These are phyloP conservation scores for Yamadazyma sp. DNA, from an alignment of 805 yeast genomes.

Conservation along the genomic window DNA sequence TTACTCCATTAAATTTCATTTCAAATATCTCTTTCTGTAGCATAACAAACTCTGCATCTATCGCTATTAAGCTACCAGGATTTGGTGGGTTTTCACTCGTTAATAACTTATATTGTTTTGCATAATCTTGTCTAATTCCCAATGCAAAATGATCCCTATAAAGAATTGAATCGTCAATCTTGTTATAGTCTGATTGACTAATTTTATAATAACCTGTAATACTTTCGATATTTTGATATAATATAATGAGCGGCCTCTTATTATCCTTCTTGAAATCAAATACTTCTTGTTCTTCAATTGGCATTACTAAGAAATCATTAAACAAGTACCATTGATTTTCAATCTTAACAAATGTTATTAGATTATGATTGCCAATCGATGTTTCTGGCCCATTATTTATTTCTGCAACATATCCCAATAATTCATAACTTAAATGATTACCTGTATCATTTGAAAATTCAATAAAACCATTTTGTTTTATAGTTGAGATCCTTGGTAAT, in stretches of 20 bases:
- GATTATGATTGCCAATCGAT: slow-evolving; percentile 46
- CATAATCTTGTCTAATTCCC: slow-evolving; percentile 55
- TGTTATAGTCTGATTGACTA: slow-evolving; percentile 26
- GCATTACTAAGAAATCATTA: slow-evolving; percentile 86
- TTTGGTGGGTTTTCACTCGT: slow-evolving; percentile 68
- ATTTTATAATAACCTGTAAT: slow-evolving; percentile 34
- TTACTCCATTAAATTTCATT: slow-evolving; percentile 67
- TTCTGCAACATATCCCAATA: slow-evolving; percentile 69
- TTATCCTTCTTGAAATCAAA: slow-evolving; percentile 68
- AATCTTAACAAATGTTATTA: slow-evolving; percentile 57
- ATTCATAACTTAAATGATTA: slow-evolving; percentile 39
- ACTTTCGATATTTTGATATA: slow-evolving; percentile 50
- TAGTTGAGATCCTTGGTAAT: slow-evolving; percentile 6
- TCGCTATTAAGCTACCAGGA: slow-evolving; percentile 78
- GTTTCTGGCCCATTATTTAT: slow-evolving; percentile 46
- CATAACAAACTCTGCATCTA: slow-evolving; percentile 95
- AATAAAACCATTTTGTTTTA: slow-evolving; percentile 2
- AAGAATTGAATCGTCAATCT: slow-evolving; percentile 61
- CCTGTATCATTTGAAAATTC: slow-evolving; percentile 5
- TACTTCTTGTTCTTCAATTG: slow-evolving; percentile 73
- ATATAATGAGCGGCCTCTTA: slow-evolving; percentile 76
- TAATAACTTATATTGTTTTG: slow-evolving; percentile 64
- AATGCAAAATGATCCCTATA: slow-evolving; percentile 74
- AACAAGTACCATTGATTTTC: slow-evolving; percentile 72
- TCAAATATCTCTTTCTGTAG: slow-evolving; percentile 77